phyloP scores from a whole-genome alignment of 1,139 yeast genomes.

The Casaregolazyma suthepensis region DNA sequence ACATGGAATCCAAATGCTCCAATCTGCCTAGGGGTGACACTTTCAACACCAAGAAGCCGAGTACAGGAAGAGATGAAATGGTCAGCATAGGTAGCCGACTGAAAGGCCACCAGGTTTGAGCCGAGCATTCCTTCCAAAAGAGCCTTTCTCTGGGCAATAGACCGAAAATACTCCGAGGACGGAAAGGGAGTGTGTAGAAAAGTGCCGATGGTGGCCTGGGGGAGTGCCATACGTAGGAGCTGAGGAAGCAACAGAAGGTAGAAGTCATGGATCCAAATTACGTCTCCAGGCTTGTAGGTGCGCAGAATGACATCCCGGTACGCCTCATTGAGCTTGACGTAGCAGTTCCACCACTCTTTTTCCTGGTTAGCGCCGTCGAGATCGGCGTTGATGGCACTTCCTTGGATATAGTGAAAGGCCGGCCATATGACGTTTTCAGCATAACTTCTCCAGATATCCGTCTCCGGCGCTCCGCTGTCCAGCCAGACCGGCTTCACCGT shows the following conservation, averaged over 20 bases:
- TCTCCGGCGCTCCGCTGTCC: conserved; percentile 39
- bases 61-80: conserved; percentile 90
- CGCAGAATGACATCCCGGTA: conserved; percentile 71
- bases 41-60: conserved; percentile 33
- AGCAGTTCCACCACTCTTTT: conserved; percentile 82
- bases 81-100: conserved; percentile 76
- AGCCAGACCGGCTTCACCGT: conserved; percentile 84
- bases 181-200: conserved; percentile 82
- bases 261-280: conserved; percentile 94
- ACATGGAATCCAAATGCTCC: conserved; percentile 73
- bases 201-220: conserved; percentile 74
- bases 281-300: conserved; percentile 81
- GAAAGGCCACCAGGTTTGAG: conserved; percentile 79
- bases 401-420: conserved; percentile 84
- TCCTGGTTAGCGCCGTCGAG: conserved; percentile 41
- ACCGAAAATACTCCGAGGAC: conserved; percentile 88
- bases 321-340: conserved; percentile 83
- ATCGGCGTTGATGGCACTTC: conserved; percentile 55
- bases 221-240: conserved; percentile 72
- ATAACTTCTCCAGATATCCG: conserved; percentile 62
- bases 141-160: conserved; percentile 75
- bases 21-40: conserved; percentile 49
- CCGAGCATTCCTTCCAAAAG: conserved; percentile 89
- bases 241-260: conserved; percentile 81
- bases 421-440: conserved; percentile 95